These are phyloP conservation scores for Coniosporium apollinis DNA, from an alignment of 495 filamentous ascomycete genomes.

Conservation along the genomic window DNA sequence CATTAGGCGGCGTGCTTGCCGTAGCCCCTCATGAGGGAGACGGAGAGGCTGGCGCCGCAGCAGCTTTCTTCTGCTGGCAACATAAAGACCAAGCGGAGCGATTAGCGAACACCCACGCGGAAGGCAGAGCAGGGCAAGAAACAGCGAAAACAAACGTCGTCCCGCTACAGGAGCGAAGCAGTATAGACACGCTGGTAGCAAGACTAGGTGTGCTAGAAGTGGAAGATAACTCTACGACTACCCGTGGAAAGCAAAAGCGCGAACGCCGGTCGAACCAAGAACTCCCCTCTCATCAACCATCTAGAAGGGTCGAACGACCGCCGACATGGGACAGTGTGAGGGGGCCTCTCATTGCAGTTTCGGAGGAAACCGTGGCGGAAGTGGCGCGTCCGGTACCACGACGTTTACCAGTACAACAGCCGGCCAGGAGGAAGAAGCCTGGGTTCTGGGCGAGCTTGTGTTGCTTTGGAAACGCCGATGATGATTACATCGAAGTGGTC, in stretches of 20 bases:
- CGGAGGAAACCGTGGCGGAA: constrained; percentile 9
- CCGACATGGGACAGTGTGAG: constrained; percentile 23
- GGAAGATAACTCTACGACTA: constrained; percentile 18
- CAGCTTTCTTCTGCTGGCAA: constrained; percentile 74
- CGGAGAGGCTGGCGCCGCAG: constrained; percentile 25
- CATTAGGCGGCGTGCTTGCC: constrained; percentile 19
- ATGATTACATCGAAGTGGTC: constrained; percentile 26
- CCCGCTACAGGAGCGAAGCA: constrained; percentile 42
- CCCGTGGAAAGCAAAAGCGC: neutral
- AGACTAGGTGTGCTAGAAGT: constrained; percentile 57
- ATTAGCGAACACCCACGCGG: constrained; percentile 6
- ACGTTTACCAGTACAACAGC: neutral
- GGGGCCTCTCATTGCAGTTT: constrained; percentile 23
- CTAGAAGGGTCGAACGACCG: constrained; percentile 9
- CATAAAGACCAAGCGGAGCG: constrained; percentile 70
- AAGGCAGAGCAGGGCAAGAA: constrained; percentile 2
- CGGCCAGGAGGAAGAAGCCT: constrained; percentile 13
- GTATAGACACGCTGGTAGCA: constrained; percentile 69
- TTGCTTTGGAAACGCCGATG: constrained; percentile 14
- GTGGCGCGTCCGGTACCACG: too few species aligned
- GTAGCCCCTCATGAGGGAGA: constrained; percentile 22
- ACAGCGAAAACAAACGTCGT: constrained; percentile 15
- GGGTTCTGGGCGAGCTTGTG: constrained; percentile 18
- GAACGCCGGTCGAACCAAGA: constrained; percentile 6
- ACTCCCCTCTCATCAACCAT: too few species aligned